Percentiles rank a stretch among this genome's conserved stretches.
Evolutionary conservation across 805 yeast species (phyloP).

Genomic region (Starmerella apis): DNA sequence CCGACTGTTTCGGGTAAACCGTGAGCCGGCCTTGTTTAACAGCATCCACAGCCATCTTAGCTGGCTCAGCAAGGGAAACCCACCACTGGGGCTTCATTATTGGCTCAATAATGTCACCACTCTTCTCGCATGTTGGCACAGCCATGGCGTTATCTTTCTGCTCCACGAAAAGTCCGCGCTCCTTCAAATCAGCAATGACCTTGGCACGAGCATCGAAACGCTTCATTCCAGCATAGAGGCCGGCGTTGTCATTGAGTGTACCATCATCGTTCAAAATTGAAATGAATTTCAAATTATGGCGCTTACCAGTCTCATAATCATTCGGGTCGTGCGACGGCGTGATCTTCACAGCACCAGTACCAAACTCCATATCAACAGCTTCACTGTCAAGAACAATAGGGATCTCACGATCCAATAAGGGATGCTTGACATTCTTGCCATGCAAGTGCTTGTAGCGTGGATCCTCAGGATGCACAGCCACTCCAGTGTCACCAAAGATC

Average conservation of each 20-base stretch:
- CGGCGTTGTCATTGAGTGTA: slow-evolving; percentile 79
- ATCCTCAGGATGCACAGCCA: slow-evolving; percentile 96
- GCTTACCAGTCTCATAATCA: slow-evolving; percentile 94
- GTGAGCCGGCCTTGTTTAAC: slow-evolving; percentile 71
- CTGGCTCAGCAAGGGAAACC: slow-evolving; percentile 87
- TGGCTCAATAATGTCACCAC: slow-evolving; percentile 96
- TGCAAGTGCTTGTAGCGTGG: slow-evolving; percentile 86
- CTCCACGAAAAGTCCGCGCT: slow-evolving; percentile 62
- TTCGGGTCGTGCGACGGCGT: slow-evolving; percentile 98
- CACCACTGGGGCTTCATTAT: slow-evolving; percentile 98
- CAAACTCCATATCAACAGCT: slow-evolving; percentile 98
- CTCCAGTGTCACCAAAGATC: slow-evolving; percentile 92
- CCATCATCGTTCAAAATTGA: slow-evolving; percentile 92
- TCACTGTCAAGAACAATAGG: slow-evolving; percentile 85
- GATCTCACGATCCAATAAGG: slow-evolving; percentile 70
- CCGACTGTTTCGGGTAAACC: slow-evolving; percentile 80
- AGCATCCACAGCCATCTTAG: slow-evolving; percentile 73
- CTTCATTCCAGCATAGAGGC: slow-evolving; percentile 74
- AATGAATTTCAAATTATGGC: slow-evolving; percentile 77
- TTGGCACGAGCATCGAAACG: slow-evolving; percentile 85
- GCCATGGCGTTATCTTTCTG: slow-evolving; percentile 94
- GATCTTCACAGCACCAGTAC: slow-evolving; percentile 99
- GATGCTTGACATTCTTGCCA: slow-evolving; percentile 85
- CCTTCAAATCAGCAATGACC: slow-evolving; percentile 73
- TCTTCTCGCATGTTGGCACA: slow-evolving; percentile 86